Evolutionary conservation across 1,284 basidiomycete genomes (phyloP), one percentile per base, ranked within the genome.

Genomic region (Stygiomarasmius scandens): DNA sequence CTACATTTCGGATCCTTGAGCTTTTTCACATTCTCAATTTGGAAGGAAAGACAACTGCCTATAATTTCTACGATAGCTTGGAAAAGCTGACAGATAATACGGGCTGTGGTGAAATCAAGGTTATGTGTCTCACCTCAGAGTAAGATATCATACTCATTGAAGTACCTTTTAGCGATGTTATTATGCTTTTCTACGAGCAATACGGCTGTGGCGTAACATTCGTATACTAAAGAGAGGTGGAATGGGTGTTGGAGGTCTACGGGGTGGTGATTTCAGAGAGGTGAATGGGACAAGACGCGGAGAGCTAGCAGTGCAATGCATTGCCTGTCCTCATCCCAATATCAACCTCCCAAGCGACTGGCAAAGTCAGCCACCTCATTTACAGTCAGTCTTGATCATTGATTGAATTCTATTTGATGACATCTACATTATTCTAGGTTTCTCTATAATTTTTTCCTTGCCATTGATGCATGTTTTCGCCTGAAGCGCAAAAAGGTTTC

Each of bases 1-100:
- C 57, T 2, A 63, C 65, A 0, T 46, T 66, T 0, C 34, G 29
- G 5, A 10, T 56, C 3, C 27, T 66, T 8, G 22, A 52, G 1
- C 43, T 55, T 2, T 63, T 65, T 32, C 63, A 65, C 23, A 47
- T 36, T 2, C 36, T 63, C 0, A 63, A 60, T 23, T 38, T 61
- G 0, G 61, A 59, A 16, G 59, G 38, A 3, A 34, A 58, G 11
- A 22, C 47, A 9, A 3, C 34, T 20, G 24, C 56, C 2, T 45
- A 46, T 22, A 61, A 66, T 23, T 66, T 63, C 38, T 64, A 64
- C 43, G 23, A 20, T n/a, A 54, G 59, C n/a, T 27, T 65, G 9
- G 24, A 52, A 3, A 54, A 54, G 22, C 12, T 57, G 25, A 62
- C 57, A 32, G 12, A 32, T 5, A 32, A 12, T 32, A 12, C 29